These are phyloP conservation scores for Ceratonia siliqua DNA, from an alignment of 306 rosid genomes.

Conservation along the genomic window DNA sequence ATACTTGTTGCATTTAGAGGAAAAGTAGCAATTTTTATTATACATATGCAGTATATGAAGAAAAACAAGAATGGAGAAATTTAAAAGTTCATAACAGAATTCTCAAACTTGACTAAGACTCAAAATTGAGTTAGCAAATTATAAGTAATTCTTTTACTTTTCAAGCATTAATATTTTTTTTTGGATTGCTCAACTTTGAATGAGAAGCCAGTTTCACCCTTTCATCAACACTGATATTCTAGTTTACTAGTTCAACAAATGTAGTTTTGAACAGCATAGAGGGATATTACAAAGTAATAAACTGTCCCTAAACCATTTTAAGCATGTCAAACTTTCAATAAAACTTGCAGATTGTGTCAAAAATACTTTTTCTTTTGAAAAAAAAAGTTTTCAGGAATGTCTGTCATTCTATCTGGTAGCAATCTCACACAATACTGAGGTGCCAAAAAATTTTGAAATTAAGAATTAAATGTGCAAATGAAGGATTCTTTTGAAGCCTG, in stretches of 20 bases:
- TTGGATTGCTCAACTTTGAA: background rate
- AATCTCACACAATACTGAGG: background rate
- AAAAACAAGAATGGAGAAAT: background rate
- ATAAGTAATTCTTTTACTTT: background rate
- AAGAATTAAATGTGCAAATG: background rate
- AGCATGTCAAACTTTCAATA: background rate
- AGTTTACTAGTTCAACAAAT: background rate
- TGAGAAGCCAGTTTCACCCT: background rate
- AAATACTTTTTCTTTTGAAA: background rate
- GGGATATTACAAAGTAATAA: background rate
- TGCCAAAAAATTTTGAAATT: background rate
- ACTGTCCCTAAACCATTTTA: background rate
- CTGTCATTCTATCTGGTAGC: background rate
- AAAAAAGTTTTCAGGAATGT: background rate
- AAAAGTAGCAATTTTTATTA: background rate
- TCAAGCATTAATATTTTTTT: background rate
- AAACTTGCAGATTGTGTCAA: no score
- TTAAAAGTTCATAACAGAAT: slow-evolving; percentile 6
- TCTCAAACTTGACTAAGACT: background rate
- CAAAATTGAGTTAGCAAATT: background rate
- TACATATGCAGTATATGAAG: background rate
- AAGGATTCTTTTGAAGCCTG: slow-evolving; percentile 4
- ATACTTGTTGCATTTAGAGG: background rate
- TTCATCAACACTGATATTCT: background rate
- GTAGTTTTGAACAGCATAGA: background rate